Evolutionary conservation across 768 basidiomycete genomes (phyloP).

Genomic region (Galerina sulciceps): DNA sequence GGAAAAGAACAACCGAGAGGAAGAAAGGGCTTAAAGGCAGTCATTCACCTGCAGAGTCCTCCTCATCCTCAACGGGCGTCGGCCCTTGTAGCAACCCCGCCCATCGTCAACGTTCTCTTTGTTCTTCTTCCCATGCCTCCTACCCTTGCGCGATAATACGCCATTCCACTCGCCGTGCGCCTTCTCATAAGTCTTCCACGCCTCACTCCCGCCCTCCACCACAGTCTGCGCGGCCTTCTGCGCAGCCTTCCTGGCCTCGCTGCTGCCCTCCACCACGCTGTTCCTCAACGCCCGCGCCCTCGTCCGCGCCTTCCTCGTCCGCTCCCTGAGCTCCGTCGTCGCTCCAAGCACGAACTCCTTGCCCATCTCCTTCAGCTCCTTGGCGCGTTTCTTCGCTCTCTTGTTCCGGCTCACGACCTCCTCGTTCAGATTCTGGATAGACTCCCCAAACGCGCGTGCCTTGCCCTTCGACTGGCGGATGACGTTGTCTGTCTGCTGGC

Average conservation of each 20-base stretch:
- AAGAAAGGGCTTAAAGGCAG: neutral
- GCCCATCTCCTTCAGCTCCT: conserved; percentile 53
- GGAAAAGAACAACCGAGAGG: neutral
- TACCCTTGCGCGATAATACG: conserved; percentile 5
- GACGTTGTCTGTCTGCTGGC: conserved; percentile 48
- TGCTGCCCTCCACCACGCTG: conserved; percentile 34
- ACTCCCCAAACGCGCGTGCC: conserved; percentile 46
- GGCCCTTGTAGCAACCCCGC: conserved; percentile 8
- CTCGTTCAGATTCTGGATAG: conserved; percentile 45
- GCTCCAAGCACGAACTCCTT: conserved; percentile 48
- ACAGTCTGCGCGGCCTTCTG: conserved; percentile 15
- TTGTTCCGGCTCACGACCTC: conserved; percentile 52
- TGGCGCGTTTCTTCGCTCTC: conserved; percentile 55
- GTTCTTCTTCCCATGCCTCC: neutral
- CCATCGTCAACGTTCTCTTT: conserved; percentile 10
- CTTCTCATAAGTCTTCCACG: conserved; percentile 25
- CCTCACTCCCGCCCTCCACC: conserved; percentile 33
- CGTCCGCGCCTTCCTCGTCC: conserved; percentile 47
- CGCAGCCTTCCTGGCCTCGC: conserved; percentile 25
- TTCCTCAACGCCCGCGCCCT: conserved; percentile 46
- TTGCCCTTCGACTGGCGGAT: conserved; percentile 54
- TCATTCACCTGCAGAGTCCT: conserved; percentile 5
- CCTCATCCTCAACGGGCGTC: conserved; percentile 1
- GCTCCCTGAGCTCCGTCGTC: conserved; percentile 41
- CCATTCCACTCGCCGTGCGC: conserved; percentile 22